Evolutionary conservation across 1,284 basidiomycete species (phyloP), one percentile per base, ranked within the genome.

Genomic region (Naganishia sp.): DNA sequence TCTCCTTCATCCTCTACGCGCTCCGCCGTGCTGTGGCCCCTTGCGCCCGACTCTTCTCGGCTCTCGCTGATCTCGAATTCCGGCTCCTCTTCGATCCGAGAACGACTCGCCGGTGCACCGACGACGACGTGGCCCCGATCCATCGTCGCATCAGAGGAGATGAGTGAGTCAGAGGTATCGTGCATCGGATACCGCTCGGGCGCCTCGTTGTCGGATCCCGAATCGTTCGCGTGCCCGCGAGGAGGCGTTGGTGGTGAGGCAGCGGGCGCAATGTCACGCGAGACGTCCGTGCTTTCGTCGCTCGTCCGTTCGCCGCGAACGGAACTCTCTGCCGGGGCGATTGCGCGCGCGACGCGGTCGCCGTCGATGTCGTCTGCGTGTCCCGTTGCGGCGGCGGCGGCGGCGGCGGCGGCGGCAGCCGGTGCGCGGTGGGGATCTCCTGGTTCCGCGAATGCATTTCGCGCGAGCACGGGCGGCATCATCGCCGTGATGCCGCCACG

Each of bases 271-370:
- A 31, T 31, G 4, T 21, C 35, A 17, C 31, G 42, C 5, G 57
- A 60, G 39, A 60, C 47, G 15, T 60, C 57, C 57, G 49, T 60
- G 7, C 32, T 49, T 13, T 42, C 57, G 6, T 31, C 57, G 18
- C 32, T 31, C 10, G 57, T 39, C 5, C 13, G 15, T n/a, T 31
- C 50, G 50, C n/a, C n/a, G n/a, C n/a, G n/a, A n/a, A n/a, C n/a
- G n/a, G n/a, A n/a, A n/a, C n/a, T n/a, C n/a, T n/a, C n/a, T n/a
- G n/a, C n/a, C n/a, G n/a, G n/a, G n/a, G n/a, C n/a, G n/a, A n/a
- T n/a, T n/a, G n/a, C n/a, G n/a, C n/a, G n/a, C n/a, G n/a, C n/a
- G n/a, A n/a, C n/a, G n/a, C n/a, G n/a, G n/a, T n/a, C n/a, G n/a
- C n/a, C n/a, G n/a, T n/a, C n/a, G n/a, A n/a, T n/a, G n/a, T n/a